These are phyloP conservation scores for Phytophthora brassicae DNA, from an alignment of 352 stramenopile species.

Conservation along the genomic window DNA sequence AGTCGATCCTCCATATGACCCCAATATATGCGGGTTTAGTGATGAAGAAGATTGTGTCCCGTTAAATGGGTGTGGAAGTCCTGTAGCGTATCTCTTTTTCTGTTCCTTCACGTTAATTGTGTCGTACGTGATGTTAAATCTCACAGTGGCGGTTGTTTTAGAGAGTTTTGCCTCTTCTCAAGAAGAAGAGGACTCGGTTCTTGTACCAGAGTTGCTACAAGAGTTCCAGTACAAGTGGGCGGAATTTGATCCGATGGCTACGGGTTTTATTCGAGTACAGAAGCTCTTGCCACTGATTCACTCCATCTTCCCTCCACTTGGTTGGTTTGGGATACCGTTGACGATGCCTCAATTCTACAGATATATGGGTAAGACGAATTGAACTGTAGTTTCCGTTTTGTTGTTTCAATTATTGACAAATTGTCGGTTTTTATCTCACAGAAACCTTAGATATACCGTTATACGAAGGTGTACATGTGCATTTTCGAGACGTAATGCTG, in stretches of 20 bases:
- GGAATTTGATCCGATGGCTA: constrained; percentile 87
- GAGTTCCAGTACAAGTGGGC: constrained; percentile 90
- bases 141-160: constrained; percentile 94
- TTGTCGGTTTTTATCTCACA: constrained; percentile 19
- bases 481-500: constrained; percentile 89
- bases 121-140: constrained; percentile 93
- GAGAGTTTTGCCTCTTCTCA: constrained; percentile 88
- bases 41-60: constrained; percentile 62
- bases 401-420: constrained; percentile 9
- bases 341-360: constrained; percentile 52
- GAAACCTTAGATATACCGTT: constrained; percentile 67
- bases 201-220: constrained; percentile 86
- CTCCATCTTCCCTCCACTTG: constrained; percentile 76
- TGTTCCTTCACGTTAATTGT: constrained; percentile 92
- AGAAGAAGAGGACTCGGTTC: constrained; percentile 86
- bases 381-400: no score
- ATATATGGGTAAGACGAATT: constrained; percentile 70
- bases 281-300: constrained; percentile 79
- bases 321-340: constrained; percentile 43
- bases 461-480: constrained; percentile 79
- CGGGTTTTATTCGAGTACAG: constrained; percentile 74
- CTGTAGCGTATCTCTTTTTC: constrained; percentile 69
- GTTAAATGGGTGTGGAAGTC: constrained; percentile 79
- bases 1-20: constrained; percentile 58
- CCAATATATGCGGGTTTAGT: constrained; percentile 73